Base-by-base conservation (phyloP, 1,284 basidiomycete species). In the Melampsora americana region DNA sequence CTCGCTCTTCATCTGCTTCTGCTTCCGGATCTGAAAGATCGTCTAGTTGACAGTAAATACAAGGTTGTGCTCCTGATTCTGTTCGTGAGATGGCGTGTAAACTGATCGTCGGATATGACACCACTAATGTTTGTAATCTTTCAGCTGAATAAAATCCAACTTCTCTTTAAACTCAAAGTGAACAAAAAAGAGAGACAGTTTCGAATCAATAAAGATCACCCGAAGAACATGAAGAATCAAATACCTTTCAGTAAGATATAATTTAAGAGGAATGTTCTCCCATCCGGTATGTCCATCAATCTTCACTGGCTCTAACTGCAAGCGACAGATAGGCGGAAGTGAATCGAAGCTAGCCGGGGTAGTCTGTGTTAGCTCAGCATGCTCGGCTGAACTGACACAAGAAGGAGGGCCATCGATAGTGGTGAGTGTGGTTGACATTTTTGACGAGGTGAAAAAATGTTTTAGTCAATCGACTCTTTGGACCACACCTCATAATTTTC, bases 381-480 rank as follows among this genome's bases (percentile, higher is more conserved):
- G 50, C 50, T 53, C 50, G 12, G 18, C 50, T 26, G 18, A 20
- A 26, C 4, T 20, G 20, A 53, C 50, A 5, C 18, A 20, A 26
- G 50, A 18, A 20, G 50, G 50, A 18, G 23, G 50, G 3, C 23
- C 50, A 53, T 35, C 35, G 35, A 35, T 35, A 35, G 35, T 35
- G 35, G 35, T 35, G 35, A 35, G 35, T 35, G 35, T 35, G 35
- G 35, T 35, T 35, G 35, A 35, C 35, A 35, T 35, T 35, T 35
- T 35, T 35, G 35, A 9, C 35, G 35, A 35, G 35, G 9, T 35
- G 35, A 35, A 35, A 4, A 9, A 4, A 35, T 4, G 3, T 35
- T 35, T 35, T 35, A 9, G 35, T 35, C 35, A 9, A 35, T 91
- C 48, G 82, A 86, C n/a, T 35, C 35, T 35, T n/a, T n/a, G n/a